Evolutionary conservation across 768 basidiomycete genomes (phyloP).

Genomic region (Cantharellus cinnabarinus): DNA sequence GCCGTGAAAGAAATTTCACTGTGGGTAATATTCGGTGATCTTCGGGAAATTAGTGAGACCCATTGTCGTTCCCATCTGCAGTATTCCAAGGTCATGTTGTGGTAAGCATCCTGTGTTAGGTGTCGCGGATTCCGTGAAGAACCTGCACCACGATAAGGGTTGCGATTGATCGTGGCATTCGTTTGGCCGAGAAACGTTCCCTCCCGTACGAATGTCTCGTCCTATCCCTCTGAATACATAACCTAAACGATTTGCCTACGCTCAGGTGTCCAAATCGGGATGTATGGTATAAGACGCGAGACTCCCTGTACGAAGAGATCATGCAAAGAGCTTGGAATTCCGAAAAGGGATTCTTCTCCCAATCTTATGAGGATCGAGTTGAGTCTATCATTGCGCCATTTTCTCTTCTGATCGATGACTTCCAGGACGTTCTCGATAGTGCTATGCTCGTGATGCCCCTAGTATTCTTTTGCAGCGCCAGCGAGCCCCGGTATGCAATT

Average conservation of each 20-base stretch:
- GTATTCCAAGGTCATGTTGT: slow-evolving; percentile 57
- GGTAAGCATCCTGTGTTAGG: slow-evolving; percentile 25
- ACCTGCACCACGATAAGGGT: slow-evolving; percentile 34
- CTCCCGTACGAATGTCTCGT: slow-evolving; percentile 30
- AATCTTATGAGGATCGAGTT: slow-evolving; percentile 70
- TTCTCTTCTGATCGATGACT: background rate
- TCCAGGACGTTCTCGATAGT: slow-evolving; percentile 39
- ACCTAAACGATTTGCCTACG: no score
- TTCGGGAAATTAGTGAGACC: background rate
- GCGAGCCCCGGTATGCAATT: slow-evolving; percentile 25
- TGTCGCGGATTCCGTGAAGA: background rate
- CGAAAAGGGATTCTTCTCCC: slow-evolving; percentile 41
- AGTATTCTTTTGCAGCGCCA: slow-evolving; percentile 67
- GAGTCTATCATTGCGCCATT: background rate
- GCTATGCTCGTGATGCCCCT: slow-evolving; percentile 83
- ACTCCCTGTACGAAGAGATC: slow-evolving; percentile 80
- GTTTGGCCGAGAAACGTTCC: slow-evolving; percentile 86
- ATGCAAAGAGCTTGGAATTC: slow-evolving; percentile 77
- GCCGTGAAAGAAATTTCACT: slow-evolving; percentile 67
- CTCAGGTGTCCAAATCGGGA: slow-evolving; percentile 14
- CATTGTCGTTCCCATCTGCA: background rate
- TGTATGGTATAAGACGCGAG: slow-evolving; percentile 58
- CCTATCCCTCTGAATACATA: background rate
- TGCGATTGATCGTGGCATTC: slow-evolving; percentile 83
- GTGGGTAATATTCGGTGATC: slow-evolving; percentile 21